phyloP scores from a whole-genome alignment of 2,329 filamentous ascomycete genomes.

The Aureobasidium musti region DNA sequence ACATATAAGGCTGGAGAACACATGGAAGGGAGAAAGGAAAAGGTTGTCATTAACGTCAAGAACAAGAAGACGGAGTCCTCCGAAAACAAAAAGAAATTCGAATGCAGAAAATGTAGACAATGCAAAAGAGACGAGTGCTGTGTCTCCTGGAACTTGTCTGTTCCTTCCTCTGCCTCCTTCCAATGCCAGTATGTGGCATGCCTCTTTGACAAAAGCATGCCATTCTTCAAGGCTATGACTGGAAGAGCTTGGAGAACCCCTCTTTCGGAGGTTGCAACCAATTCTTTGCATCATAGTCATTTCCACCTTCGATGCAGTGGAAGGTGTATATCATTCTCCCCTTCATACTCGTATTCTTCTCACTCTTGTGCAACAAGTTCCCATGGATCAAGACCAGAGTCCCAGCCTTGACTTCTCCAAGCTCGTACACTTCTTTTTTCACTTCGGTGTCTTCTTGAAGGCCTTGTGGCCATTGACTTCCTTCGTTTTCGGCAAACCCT shows the following conservation, averaged over 20 bases:
- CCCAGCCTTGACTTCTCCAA: slow-evolving; percentile 87
- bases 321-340: slow-evolving; percentile 97
- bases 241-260: slow-evolving; percentile 60
- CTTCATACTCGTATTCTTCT: slow-evolving; percentile 83
- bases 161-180: too few relatives aligned
- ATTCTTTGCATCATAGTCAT: slow-evolving; percentile 80
- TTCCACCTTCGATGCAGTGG: slow-evolving; percentile 85
- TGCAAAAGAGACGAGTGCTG: too few relatives aligned
- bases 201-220: background rate
- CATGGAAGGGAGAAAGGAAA: background rate
- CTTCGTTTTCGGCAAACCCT: slow-evolving; percentile 63
- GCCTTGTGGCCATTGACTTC: slow-evolving; percentile 54
- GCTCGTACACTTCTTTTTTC: slow-evolving; percentile 64
- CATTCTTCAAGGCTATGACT: background rate
- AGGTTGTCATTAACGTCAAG: background rate
- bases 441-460: slow-evolving; percentile 45
- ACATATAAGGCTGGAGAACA: too few relatives aligned
- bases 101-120: background rate
- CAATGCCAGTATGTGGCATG: too few relatives aligned
- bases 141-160: too few relatives aligned
- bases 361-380: slow-evolving; percentile 93
- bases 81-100: background rate
- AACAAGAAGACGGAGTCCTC: background rate
- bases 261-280: slow-evolving; percentile 85
- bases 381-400: slow-evolving; percentile 92